phyloP scores from a whole-genome alignment of 345 rosid genomes.

The Psidium friedrichsthalianum region DNA sequence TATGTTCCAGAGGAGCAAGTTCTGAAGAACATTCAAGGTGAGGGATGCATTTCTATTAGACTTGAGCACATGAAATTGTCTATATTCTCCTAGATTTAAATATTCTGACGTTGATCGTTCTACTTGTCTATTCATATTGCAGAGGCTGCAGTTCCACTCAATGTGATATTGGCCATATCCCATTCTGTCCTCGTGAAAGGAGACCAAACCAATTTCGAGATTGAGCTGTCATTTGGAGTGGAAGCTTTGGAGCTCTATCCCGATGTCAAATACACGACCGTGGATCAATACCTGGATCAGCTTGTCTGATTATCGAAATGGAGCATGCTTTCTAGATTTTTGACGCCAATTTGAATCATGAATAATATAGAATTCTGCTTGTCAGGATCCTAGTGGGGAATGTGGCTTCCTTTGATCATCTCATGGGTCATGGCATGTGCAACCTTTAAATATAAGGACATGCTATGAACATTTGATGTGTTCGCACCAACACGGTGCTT shows the following conservation, averaged over 20 bases:
- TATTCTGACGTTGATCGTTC: not conserved
- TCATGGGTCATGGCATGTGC: too few species aligned
- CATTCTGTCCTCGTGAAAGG: not conserved
- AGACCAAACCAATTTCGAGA: slow-evolving; percentile 2
- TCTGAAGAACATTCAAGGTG: slow-evolving; percentile 2
- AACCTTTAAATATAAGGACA: too few species aligned
- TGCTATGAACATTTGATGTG: too few species aligned
- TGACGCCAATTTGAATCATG: not conserved
- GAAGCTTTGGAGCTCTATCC: slow-evolving; percentile 6
- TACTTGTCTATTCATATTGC: not conserved
- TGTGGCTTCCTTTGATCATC: too few species aligned
- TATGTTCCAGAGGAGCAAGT: not conserved
- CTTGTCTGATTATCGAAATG: not conserved
- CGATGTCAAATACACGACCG: not conserved
- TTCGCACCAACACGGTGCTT: too few species aligned
- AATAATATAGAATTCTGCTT: too few species aligned
- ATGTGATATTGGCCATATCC: not conserved
- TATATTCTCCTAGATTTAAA: not conserved
- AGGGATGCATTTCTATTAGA: not conserved
- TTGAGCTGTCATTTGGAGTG: not conserved
- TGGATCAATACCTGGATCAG: not conserved
- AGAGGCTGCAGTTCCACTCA: not conserved
- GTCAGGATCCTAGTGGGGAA: too few species aligned
- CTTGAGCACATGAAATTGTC: not conserved
- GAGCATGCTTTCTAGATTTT: not conserved